These are phyloP conservation scores for Cinnamomum micranthum DNA, from an alignment of 164 flowering plant species.

Conservation along the genomic window DNA sequence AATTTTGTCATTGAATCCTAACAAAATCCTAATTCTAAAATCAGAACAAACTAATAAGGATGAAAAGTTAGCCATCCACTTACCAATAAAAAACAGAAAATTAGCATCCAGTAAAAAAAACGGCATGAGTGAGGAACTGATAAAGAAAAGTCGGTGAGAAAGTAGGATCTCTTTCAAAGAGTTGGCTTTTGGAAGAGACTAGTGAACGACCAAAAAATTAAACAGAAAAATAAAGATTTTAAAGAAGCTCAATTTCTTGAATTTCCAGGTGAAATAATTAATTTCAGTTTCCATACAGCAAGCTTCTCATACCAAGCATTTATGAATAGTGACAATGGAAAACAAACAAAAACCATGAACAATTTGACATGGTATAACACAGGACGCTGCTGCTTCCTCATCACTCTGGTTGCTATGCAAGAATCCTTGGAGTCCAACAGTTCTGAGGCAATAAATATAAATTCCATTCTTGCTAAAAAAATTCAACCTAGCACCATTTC, in stretches of 20 bases:
- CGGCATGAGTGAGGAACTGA: too few species aligned
- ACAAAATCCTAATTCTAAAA: too few species aligned
- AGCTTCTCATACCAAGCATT: neutral
- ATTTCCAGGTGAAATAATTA: neutral
- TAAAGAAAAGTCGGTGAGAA: too few species aligned
- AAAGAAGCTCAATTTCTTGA: neutral
- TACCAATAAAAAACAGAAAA: too few species aligned
- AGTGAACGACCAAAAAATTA: too few species aligned
- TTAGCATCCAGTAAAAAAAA: too few species aligned
- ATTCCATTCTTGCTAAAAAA: neutral
- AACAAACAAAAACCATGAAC: neutral
- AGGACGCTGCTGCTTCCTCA: neutral
- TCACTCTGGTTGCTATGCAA: neutral
- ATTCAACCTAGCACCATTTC: constrained; percentile 9
- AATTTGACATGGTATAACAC: neutral
- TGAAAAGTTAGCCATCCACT: too few species aligned
- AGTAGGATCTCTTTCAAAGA: too few species aligned
- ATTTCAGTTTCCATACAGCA: neutral
- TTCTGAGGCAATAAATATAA: neutral
- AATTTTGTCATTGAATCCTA: too few species aligned
- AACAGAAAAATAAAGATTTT: too few species aligned
- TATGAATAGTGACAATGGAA: neutral
- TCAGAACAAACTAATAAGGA: too few species aligned
- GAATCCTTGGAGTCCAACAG: neutral
- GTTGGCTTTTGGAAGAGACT: too few species aligned